Evolutionary conservation across 805 yeast genomes (phyloP), one percentile per base, ranked within the genome.

Genomic region (Hemisphaericaspora nanyangensis): DNA sequence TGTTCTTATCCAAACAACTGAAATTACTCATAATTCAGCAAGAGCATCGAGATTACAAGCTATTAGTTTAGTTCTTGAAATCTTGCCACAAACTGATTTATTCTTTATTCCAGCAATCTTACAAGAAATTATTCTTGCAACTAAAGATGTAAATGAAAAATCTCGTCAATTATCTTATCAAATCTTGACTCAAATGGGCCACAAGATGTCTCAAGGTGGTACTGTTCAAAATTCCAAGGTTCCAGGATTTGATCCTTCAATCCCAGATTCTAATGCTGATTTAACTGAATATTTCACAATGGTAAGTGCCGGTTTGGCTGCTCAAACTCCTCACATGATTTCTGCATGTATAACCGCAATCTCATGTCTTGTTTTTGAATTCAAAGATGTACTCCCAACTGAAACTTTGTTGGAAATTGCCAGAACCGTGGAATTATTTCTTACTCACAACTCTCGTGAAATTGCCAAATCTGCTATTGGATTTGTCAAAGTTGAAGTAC

Each of bases 291-390:
- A 73, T 57, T 87, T 91, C 68, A 88, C 95, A 22, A 87, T 93
- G 83, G 83, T 91, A 22, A 79, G 91, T 61, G 99, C 97, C 20
- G 99, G 99, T 68, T 71, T 95, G 49, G 96, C 93, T 27, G 96
- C 96, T 41, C 82, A 85, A 48, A 77, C 93, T 22, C 91, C 95
- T 26, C 95, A 91, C 65, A 91, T 91, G 96, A 85, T 93, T 24
- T 86, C 96, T 54, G 97, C 98, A n/a, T 53, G 74, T 31, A 80
- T 93, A 51, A 89, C 96, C 6, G 95, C 96, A 0, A 69, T 91
- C 39, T 82, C 95, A 32, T 82, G 96, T 55, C 66, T 91, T 32
- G 72, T 93, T 29, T 91, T 80, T 61, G 97, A 93, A 63, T 95
- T 86, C 65, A 82, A 82, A 51, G 77, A 77, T 38, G 66, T 70